Base-by-base conservation (phyloP, 164 flowering plant species). In the Stephania yunnanensis region DNA sequence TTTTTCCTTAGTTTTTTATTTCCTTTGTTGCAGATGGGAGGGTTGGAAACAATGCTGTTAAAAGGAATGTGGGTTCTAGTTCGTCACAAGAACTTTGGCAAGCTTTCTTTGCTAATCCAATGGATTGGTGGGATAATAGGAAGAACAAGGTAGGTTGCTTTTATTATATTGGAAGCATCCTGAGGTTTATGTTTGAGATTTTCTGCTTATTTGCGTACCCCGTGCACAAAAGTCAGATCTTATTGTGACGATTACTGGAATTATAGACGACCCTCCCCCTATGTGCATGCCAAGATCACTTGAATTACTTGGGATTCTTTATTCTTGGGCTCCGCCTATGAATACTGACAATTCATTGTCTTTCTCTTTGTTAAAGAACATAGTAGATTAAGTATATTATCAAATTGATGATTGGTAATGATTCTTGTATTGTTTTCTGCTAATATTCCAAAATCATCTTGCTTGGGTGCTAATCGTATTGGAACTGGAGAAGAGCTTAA, bases 101-200 rank as follows among this genome's bases (percentile, higher is more conserved):
- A 77, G 97, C 95, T 3, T 94, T 90, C 83, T 92, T 94, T 84
- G 98, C 95, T 70, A 92, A 91, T 84, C 98, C 98, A n/a, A 69
- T 78, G 8, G 97, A 91, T 3, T 94, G 98, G 98, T 94, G 97
- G 95, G 97, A 94, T 81, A 92, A 94, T 81, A 81, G 97, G 84
- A 91, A 84, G 68, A 89, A 80, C 85, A 92, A 94, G 97, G 98
- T 94, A 87, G 7, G 30, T 4, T 75, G 15, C 64, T 58, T 36
- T 36, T 36, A 36, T 36, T 4, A 36, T 36, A 36, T 36, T 36
- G 42, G 0, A 50, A 50, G 55, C 55, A 9, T 50, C 55, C 15
- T 50, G 55, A 50, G 4, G 46, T 15, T 8, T 36, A 36, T 36
- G 42, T 36, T 36, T 36, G 42, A 36, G 42, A 36, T 36, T 36